Evolutionary conservation across 2,329 filamentous ascomycete species (phyloP), one percentile per base, ranked within the genome.

Genomic region (Camillea tinctor): DNA sequence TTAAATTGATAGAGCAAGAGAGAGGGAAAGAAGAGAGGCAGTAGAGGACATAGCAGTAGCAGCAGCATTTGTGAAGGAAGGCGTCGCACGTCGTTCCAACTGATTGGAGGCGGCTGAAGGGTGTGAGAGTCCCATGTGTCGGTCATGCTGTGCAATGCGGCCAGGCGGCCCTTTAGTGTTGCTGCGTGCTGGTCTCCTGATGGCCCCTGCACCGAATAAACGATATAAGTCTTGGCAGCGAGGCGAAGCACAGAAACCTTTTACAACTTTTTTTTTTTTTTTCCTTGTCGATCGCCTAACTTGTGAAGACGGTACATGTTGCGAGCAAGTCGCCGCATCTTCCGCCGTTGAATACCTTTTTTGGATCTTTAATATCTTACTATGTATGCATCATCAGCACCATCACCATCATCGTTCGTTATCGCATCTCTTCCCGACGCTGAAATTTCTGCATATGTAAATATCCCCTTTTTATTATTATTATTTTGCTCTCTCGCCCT

Each of bases 21-120:
- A 44, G 11, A 44, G 11, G 17, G 11, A 44, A 7, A 44, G 36
- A 44, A 15, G 6, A 44, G 36, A 44, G 36, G 11, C 4, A 15
- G 50, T 24, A 44, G 36, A 44, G 17, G 36, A 53, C 50, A 26
- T 53, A 17, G 30, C 51, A n/a, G 50, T n/a, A n/a, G n/a, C n/a
- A n/a, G n/a, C n/a, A 52, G 50, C 50, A 24, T n/a, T 23, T 52
- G 17, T 52, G 50, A 22, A 52, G 21, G 26, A 24, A 23, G 22
- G n/a, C n/a, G 26, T 24, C n/a, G 23, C 22, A 24, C 26, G 51
- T 30, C 51, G 51, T 53, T 53, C 23, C 11, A 30, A 36, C 11
- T 53, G 51, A 53, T 53, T 53, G 51, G 51, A 53, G 51, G 51
- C 51, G 51, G 51, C 51, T 53, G 51, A 53, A 53, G 30, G n/a